These are phyloP conservation scores for Tetracladium marchalianum DNA, from an alignment of 495 filamentous ascomycete species.

Conservation along the genomic window DNA sequence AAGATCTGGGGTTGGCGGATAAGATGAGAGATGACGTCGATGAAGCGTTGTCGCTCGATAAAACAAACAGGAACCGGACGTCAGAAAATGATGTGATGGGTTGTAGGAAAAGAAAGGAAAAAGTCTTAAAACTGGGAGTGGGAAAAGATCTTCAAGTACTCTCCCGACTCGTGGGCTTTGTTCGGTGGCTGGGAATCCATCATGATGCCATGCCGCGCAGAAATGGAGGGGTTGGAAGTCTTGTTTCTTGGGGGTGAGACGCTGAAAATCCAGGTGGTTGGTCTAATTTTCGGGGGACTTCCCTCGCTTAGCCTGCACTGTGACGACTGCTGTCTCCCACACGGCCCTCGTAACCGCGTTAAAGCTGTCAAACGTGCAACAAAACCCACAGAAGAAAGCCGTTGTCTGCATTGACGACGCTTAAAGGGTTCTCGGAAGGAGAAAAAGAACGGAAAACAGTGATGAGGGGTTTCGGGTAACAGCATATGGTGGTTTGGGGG, in stretches of 20 bases:
- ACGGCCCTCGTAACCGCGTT: too few species aligned
- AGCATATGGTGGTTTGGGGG: too few species aligned
- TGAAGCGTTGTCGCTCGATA: slow-evolving; percentile 1
- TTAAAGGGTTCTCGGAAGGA: too few species aligned
- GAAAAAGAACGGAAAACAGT: too few species aligned
- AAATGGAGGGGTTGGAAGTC: slow-evolving; percentile 2
- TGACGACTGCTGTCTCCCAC: too few species aligned
- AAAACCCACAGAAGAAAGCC: too few species aligned
- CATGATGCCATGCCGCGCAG: background rate
- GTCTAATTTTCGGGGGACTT: background rate
- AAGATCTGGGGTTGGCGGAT: too few species aligned
- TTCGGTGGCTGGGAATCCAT: background rate
- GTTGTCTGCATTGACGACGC: too few species aligned
- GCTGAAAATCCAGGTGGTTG: slow-evolving; percentile 2
- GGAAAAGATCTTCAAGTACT: background rate
- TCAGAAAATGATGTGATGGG: background rate
- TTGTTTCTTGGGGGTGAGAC: background rate
- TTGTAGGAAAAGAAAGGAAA: background rate
- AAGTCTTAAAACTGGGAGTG: background rate
- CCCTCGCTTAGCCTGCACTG: too few species aligned
- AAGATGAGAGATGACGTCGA: slow-evolving; percentile 7
- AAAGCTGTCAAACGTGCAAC: too few species aligned
- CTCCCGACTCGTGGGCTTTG: background rate
- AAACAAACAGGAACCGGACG: background rate
- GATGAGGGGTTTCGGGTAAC: too few species aligned